Base-by-base conservation (phyloP, 2,329 filamentous ascomycete species). In the Dactylellina leptospora region DNA sequence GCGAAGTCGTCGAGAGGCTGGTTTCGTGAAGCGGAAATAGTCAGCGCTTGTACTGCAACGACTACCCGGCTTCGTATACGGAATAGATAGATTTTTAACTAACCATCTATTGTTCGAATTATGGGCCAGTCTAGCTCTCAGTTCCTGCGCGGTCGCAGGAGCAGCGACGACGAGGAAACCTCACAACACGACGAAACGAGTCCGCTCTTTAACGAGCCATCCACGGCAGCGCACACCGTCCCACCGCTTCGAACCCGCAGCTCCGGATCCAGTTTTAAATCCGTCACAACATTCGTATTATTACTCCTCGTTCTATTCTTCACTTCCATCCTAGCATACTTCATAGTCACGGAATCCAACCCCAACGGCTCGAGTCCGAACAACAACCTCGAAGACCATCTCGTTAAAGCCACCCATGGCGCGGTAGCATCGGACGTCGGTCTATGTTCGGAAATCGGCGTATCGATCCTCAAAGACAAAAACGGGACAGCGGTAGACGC, bases 401-500 rank as follows among this genome's bases (percentile, higher is more conserved):
- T 76, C 11, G 47, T 75, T 4, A 73, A 69, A 28, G 72, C 53
- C 8, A 54, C 45, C 9, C 73, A 75, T 45, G 76, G 76, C 6
- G 75, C 74, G 2, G 75, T 77, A 10, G 74, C 73, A 13, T 75
- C 75, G 9, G 76, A 77, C 44, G 75, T 77, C 9, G 71, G 72
- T 1, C 45, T 73, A 27, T 77, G 76, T 51, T 76, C 75, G 4
- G 42, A 62, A 10, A 77, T 77, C 59, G 76, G 76, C 1, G 76
- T 77, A 4, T 68, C 69, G 13, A 50, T 76, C 9, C 23, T 77
- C 55, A 74, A 72, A 44, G 18, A 50, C 5, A 71, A 73, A 36
- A 75, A 76, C 27, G 76, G 76, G 1, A 77, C 75, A 22, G 75
- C 76, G 1, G 70, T 77, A 3, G 76, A 77, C 51, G 74, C 75